Evolutionary conservation across 1,284 basidiomycete species (phyloP).

Genomic region (Fomitopsis betulina): DNA sequence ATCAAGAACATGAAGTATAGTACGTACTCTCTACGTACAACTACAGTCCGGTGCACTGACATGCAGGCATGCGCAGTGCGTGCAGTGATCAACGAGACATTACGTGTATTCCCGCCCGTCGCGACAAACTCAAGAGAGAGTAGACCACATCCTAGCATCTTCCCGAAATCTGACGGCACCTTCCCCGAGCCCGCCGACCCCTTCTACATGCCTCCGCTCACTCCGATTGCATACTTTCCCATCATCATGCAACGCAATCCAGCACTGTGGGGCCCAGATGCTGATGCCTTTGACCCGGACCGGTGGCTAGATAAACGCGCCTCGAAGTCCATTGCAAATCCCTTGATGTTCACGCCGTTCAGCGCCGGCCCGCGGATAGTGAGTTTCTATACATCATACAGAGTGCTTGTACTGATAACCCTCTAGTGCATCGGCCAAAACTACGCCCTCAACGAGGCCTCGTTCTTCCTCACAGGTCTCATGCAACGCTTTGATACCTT

Average conservation of each 20-base stretch:
- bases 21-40: conserved; percentile 28
- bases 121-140: conserved; percentile 62
- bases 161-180: conserved; percentile 49
- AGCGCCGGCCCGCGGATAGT: conserved; percentile 59
- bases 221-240: conserved; percentile 52
- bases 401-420: neutral
- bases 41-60: neutral
- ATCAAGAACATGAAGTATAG: conserved; percentile 59
- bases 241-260: conserved; percentile 57
- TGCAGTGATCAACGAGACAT: conserved; percentile 68
- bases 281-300: conserved; percentile 66
- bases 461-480: conserved; percentile 62
- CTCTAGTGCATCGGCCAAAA: conserved; percentile 69
- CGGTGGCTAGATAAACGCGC: conserved; percentile 59
- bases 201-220: conserved; percentile 56
- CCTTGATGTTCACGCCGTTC: conserved; percentile 66
- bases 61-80: conserved; percentile 41
- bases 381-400: conserved; percentile 15
- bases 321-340: conserved; percentile 46
- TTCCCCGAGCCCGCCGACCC: conserved; percentile 34
- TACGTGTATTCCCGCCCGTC: conserved; percentile 70
- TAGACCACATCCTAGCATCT: conserved; percentile 39
- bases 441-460: conserved; percentile 69
- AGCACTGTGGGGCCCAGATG: conserved; percentile 62
- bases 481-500: conserved; percentile 61